Evolutionary conservation across 1,284 basidiomycete genomes (phyloP), one percentile per base, ranked within the genome.

Genomic region (Puccinia sorghi): DNA sequence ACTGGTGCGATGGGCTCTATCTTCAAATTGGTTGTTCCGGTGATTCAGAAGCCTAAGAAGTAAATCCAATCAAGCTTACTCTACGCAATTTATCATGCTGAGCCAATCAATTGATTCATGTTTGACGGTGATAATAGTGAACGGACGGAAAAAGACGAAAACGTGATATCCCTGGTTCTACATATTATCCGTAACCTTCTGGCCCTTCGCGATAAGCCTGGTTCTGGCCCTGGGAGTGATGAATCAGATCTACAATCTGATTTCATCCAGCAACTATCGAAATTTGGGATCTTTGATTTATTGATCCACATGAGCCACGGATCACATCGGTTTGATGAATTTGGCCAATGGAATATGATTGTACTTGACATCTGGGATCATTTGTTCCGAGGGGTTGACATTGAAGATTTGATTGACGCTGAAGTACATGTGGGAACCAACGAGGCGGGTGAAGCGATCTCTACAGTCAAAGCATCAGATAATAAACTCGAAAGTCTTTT

Each of bases 361-460:
- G 88, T 93, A 1, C 88, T 97, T 43, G 95, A 97, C 85, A 94
- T 94, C 43, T 88, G 95, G 80, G 94, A 94, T 84, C 88, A 96
- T 7, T 86, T 95, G 12, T 92, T 93, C 84, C 89, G 93, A 52
- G 90, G 91, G 1, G 88, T 92, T 71, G 89, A 88, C 79, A 90
- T 92, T 0, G 83, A 86, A 1, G 87, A 88, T 2, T 86, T 96
- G 57, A 86, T 87, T 25, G 67, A 71, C 46, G 50, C 41, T 20
- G 61, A 78, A 54, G 25, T 32, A 13, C 70, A 64, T 20, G 13
- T 63, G 80, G 81, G 80, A 80, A 73, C 80, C 80, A 76, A 80
- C 75, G 59, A 81, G 74, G 54, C 69, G 77, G 50, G 76, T 81
- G 54, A 80, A 56, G 59, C 71, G 46, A 56, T 75, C 17, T 72